Evolutionary conservation across 169 alveolate species (phyloP), one percentile per base, ranked within the genome.

Genomic region (Plasmodium knowlesi): DNA sequence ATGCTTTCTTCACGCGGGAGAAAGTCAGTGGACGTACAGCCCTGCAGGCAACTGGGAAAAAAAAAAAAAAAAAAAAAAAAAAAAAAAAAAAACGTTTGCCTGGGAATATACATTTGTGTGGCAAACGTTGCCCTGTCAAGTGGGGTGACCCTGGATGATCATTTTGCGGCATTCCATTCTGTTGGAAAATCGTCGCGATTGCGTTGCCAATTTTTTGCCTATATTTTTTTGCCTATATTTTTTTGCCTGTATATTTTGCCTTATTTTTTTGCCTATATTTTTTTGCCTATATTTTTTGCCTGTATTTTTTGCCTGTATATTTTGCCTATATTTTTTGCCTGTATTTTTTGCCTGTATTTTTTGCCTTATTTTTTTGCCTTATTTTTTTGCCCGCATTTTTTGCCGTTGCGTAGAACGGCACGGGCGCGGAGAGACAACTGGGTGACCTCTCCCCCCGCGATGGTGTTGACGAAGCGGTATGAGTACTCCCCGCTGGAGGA

Each of bases 401-500:
- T 16, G 37, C 34, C 76, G 34, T 16, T 25, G 12, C 34, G 34
- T 16, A 46, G 5, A 46, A 46, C 19, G 57, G 57, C n/a, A 46
- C 57, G 19, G 57, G 5, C 19, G 19, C 57, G 16, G 22, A 61
- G 76, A 61, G 37, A 61, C 76, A 61, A 32, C 22, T 8, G 0
- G 73, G 30, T 0, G 4, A 12, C 22, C 61, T 5, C 54, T 16
- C n/a, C 30, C 19, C 22, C 70, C 71, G 39, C 43, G 14, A 85
- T 85, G 93, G 85, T n/a, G 5, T 9, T 22, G n/a, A 73, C 34
- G 14, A 74, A 74, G 34, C 54, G 84, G 28, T 85, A 73, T 32
- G 86, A 85, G 67, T 53, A 73, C 32, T 54, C 86, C 14, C 84
- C 84, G 5, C 37, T 85, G 39, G 93, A 85, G 41, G 84, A 85